Base-by-base conservation (phyloP, 371 early-diverging fungal genomes). In the Chytridium lagenaria region DNA sequence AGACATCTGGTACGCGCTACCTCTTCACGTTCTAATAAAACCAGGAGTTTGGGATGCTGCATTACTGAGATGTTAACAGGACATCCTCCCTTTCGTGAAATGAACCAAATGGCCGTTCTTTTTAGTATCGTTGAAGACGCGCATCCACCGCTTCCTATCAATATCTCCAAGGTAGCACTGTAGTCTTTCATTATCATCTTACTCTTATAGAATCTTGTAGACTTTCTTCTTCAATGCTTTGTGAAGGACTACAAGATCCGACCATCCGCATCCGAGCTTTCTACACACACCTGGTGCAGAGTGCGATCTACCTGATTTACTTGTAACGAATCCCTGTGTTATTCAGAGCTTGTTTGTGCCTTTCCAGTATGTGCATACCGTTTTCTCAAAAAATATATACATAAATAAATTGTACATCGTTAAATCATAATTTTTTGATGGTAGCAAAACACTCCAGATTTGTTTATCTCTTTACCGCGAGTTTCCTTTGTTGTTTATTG, bases 111-210 rank as follows among this genome's bases (percentile, higher is more conserved):
- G 95, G 88, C 94, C 2, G 93, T 94, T 16, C 87, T 96, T 70
- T 96, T 93, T 81, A 90, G 89, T 52, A 95, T 96, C 68, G 96
- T 96, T 1, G 95, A 95, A 79, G 96, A 93, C 76, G 90, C 89
- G 15, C 83, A 86, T 57, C 93, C 95, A n/a, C 95, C 96, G 16
- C 74, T 96, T n/a, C 96, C 95, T 2, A 22, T 85, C 84, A 26
- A 87, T 94, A 1, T 93, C 95, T n/a, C 78, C 85, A 73, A 90
- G 74, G 63, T 31, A 69, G n/a, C 33, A 26, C 16, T 31, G 30
- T 15, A 22, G 31, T 36, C 0, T 28, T 49, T 38, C 16, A 15
- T 10, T 52, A 39, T 34, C 64, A 0, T 34, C 2, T 40, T 49
- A n/a, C 15, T n/a, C 5, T 10, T 38, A 26, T 1, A 74, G 72